phyloP scores from a whole-genome alignment of 1,139 yeast genomes.

The Kazachstania sp. region DNA sequence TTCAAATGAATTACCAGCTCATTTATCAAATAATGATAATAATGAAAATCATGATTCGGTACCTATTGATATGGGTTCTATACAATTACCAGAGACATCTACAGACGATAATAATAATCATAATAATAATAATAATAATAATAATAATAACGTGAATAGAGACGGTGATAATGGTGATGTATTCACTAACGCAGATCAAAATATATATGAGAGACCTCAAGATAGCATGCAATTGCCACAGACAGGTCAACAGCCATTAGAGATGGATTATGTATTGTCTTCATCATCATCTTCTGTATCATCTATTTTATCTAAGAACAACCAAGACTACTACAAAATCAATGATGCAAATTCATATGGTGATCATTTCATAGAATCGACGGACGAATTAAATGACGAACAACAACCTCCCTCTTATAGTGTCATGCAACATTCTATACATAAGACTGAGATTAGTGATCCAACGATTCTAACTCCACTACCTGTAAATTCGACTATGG shows the following conservation, averaged over 20 bases:
- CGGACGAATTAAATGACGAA: not conserved
- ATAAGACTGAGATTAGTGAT: slow-evolving; percentile 12
- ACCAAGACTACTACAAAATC: not conserved
- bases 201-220: not conserved
- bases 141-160: too few relatives aligned
- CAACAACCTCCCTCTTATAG: slow-evolving; percentile 8
- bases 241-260: not conserved
- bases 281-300: not conserved
- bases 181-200: not conserved
- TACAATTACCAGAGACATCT: not conserved
- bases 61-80: not conserved
- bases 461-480: slow-evolving; percentile 23
- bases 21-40: not conserved
- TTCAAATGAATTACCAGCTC: slow-evolving; percentile 5
- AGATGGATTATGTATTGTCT: not conserved
- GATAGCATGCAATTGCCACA: not conserved
- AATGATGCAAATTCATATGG: not conserved
- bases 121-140: not conserved
- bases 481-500: slow-evolving; percentile 19
- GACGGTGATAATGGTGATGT: not conserved
- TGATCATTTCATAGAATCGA: not conserved
- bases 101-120: not conserved
- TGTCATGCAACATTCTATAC: slow-evolving; percentile 5
- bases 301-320: not conserved
- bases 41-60: not conserved